These are phyloP conservation scores for Quercus cerris DNA, from an alignment of 306 rosid genomes.

Conservation along the genomic window DNA sequence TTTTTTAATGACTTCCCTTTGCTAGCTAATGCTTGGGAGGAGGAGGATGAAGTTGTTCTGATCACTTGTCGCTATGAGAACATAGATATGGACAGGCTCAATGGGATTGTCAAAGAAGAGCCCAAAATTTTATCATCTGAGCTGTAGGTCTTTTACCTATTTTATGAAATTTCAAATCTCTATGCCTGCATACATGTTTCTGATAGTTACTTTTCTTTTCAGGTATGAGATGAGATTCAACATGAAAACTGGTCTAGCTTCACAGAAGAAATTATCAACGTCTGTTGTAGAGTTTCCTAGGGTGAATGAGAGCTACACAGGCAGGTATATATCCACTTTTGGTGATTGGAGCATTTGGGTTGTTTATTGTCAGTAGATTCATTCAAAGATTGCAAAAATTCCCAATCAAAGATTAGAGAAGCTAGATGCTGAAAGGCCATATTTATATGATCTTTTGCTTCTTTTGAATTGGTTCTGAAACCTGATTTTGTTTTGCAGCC, in stretches of 20 bases:
- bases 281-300: conserved; percentile 89
- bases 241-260: conserved; percentile 70
- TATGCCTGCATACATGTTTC: conserved; percentile 6
- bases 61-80: conserved; percentile 85
- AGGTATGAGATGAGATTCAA: conserved; percentile 95
- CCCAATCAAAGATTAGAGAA: not conserved
- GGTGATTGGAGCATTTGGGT: not conserved
- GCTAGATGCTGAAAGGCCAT: not conserved
- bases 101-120: conserved; percentile 65
- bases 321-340: conserved; percentile 49
- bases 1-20: conserved; percentile 8
- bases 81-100: conserved; percentile 61
- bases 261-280: conserved; percentile 71
- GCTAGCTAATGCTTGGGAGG: conserved; percentile 98
- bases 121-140: conserved; percentile 65
- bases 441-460: not conserved
- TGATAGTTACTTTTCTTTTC: conserved; percentile 20
- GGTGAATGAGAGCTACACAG: conserved; percentile 87
- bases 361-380: not conserved
- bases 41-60: conserved; percentile 84
- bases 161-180: conserved; percentile 7
- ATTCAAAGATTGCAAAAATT: not conserved
- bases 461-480: not conserved
- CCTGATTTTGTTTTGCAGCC: not conserved
- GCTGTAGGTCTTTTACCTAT: conserved; percentile 51